These are phyloP conservation scores for Rosa hybrid DNA, from an alignment of 331 rosid genomes.

Conservation along the genomic window DNA sequence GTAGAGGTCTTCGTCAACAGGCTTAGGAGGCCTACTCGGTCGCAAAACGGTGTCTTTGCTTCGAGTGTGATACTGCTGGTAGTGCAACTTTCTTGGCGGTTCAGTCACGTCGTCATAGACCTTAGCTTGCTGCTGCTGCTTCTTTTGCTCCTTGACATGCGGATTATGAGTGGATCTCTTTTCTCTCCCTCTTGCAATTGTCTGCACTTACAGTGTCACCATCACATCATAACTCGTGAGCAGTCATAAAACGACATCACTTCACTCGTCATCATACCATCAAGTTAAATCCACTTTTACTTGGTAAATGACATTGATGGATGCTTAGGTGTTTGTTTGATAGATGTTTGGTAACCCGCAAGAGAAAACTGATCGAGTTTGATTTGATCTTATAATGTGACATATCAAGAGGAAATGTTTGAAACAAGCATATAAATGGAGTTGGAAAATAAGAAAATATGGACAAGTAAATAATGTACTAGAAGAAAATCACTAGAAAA, in stretches of 20 bases:
- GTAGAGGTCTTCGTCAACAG: conserved; percentile 92
- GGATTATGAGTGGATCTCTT: conserved; percentile 34
- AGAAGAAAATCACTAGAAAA: neutral
- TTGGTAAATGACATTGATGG: neutral
- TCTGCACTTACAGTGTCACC: conserved; percentile 25
- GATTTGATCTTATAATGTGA: neutral
- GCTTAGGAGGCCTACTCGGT: conserved; percentile 43
- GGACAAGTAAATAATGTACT: neutral
- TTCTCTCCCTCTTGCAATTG: conserved; percentile 38
- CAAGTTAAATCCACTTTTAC: neutral
- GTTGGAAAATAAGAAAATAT: neutral
- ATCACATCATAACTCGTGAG: neutral
- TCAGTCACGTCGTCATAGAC: conserved; percentile 60
- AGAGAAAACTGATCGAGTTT: neutral
- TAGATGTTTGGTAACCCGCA: neutral
- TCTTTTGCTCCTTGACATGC: conserved; percentile 44
- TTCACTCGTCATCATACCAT: neutral
- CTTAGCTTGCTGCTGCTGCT: conserved; percentile 29
- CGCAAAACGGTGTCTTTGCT: conserved; percentile 28
- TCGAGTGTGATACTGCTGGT: neutral
- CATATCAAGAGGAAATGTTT: neutral
- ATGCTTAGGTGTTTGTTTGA: neutral
- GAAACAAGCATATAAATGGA: neutral
- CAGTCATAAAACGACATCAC: neutral
- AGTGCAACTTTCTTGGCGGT: conserved; percentile 33